phyloP scores from a whole-genome alignment of 306 rosid genomes.

The Prosopis cineraria region DNA sequence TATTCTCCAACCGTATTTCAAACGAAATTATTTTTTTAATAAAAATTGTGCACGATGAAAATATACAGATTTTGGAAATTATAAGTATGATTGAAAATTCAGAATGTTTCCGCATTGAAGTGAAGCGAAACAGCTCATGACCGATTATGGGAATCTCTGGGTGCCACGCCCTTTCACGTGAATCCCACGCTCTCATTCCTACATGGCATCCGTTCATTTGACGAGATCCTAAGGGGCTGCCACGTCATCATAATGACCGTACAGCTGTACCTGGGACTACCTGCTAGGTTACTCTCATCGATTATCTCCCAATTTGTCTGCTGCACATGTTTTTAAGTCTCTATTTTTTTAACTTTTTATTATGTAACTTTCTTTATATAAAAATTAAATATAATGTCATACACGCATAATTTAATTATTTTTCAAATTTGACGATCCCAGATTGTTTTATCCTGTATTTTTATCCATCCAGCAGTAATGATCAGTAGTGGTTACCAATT shows the following conservation, averaged over 20 bases:
- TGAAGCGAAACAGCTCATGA: neutral
- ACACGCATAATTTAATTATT: too few relatives aligned
- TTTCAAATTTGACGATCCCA: neutral
- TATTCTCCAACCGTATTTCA: too few relatives aligned
- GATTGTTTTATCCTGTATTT: neutral
- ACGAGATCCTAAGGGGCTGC: constrained; percentile 12
- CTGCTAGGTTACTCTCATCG: too few relatives aligned
- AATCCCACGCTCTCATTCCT: constrained; percentile 17
- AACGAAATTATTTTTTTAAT: too few relatives aligned
- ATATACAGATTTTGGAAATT: too few relatives aligned
- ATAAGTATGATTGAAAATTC: neutral
- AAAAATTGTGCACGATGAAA: too few relatives aligned
- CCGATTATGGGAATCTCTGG: neutral
- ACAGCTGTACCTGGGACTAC: constrained; percentile 41
- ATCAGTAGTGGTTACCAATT: neutral
- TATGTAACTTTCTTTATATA: neutral
- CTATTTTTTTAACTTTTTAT: too few relatives aligned
- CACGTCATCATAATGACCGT: constrained; percentile 43
- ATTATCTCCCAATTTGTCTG: too few relatives aligned
- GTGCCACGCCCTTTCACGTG: constrained; percentile 47
- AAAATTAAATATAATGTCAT: neutral
- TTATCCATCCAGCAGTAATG: neutral
- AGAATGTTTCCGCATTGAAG: neutral
- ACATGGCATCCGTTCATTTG: constrained; percentile 52
- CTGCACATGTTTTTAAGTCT: too few relatives aligned